Conservation (phyloP, 495 filamentous ascomycete genomes). For the Penicillium flavigenum region DNA sequence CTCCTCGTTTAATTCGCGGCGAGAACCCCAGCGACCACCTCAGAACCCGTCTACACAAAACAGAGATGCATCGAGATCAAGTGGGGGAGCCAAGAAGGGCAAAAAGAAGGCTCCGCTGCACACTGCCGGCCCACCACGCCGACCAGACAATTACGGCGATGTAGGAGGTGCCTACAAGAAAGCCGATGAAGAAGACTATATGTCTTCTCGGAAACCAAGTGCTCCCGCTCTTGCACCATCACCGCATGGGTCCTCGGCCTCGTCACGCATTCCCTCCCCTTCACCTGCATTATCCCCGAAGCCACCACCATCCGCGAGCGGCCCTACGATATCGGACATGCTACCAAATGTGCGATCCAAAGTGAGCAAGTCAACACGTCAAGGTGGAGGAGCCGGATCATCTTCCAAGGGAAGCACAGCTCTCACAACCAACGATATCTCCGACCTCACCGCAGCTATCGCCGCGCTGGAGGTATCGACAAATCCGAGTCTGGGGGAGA, state of each 20-base stretch:
- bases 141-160: constrained; percentile 59
- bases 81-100: constrained; percentile 36
- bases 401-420: constrained; percentile 25
- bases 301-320: constrained; percentile 66
- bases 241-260: constrained; percentile 27
- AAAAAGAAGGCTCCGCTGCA: constrained; percentile 63
- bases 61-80: constrained; percentile 28
- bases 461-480: constrained; percentile 86
- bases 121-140: constrained; percentile 58
- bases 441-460: constrained; percentile 88
- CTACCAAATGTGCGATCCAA: constrained; percentile 62
- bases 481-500: constrained; percentile 65
- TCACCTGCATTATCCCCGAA: constrained; percentile 46
- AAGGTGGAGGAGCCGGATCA: constrained; percentile 47
- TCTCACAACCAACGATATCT: constrained; percentile 61
- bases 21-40: constrained; percentile 46
- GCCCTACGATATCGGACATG: constrained; percentile 76
- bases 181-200: constrained; percentile 61
- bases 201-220: constrained; percentile 37
- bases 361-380: constrained; percentile 55
- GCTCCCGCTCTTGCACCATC: constrained; percentile 35
- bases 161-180: constrained; percentile 61
- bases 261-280: constrained; percentile 41
- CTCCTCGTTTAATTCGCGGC: constrained; percentile 78
- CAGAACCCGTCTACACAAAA: constrained; percentile 20